Conservation (phyloP, 805 yeast genomes). For the Teunomyces tritomae region DNA sequence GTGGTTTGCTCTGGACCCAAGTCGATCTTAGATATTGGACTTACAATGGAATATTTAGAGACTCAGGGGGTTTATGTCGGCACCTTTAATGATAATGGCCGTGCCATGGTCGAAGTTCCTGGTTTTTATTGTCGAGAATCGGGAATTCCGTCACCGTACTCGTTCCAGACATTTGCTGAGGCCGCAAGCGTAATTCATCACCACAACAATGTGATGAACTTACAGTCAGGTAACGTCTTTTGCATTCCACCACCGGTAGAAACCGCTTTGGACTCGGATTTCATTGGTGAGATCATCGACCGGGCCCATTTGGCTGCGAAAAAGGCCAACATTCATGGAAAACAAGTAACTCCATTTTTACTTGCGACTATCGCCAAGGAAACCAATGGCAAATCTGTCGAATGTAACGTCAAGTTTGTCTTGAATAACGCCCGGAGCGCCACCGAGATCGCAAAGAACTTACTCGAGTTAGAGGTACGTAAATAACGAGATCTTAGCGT, state of each 20-base stretch:
- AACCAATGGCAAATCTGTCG: constrained; percentile 70
- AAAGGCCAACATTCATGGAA: constrained; percentile 56
- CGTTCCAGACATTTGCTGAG: constrained; percentile 47
- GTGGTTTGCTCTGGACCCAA: constrained; percentile 95
- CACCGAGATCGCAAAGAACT: constrained; percentile 59
- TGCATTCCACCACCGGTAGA: constrained; percentile 80
- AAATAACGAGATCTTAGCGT: constrained; percentile 3
- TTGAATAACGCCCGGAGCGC: constrained; percentile 72
- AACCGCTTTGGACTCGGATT: constrained; percentile 52
- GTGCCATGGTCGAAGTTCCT: constrained; percentile 52
- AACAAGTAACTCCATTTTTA: constrained; percentile 76
- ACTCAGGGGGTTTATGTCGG: constrained; percentile 89
- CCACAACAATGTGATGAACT: constrained; percentile 42
- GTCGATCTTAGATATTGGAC: constrained; percentile 73
- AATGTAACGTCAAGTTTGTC: constrained; percentile 72
- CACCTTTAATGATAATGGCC: constrained; percentile 54
- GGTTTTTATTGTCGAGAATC: constrained; percentile 82
- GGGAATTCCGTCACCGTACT: constrained; percentile 68
- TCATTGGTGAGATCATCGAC: constrained; percentile 56
- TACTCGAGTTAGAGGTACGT: constrained; percentile 35
- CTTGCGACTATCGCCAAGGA: constrained; percentile 59
- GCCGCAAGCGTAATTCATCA: constrained; percentile 63
- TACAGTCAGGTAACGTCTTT: constrained; percentile 68
- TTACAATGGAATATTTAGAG: constrained; percentile 83
- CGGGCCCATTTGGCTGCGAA: constrained; percentile 59